Percentiles rank a stretch among this genome's conserved stretches.
Evolutionary conservation across 2,329 filamentous ascomycete species (phyloP).

Genomic region (Fusarium incarnatum): DNA sequence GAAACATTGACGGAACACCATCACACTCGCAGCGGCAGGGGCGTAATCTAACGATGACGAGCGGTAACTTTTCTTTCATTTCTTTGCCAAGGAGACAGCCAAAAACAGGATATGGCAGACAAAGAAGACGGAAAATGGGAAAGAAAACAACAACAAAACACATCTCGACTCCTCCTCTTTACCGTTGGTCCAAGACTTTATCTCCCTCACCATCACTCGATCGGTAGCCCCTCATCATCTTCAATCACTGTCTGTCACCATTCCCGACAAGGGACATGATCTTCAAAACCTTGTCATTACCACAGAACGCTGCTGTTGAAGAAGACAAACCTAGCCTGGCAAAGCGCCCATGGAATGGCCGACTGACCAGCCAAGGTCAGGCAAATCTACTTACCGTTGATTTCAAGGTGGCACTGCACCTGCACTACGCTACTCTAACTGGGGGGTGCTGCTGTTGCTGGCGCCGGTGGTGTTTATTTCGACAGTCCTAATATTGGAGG

Average conservation of each 20-base stretch:
- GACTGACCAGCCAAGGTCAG: conserved; percentile 9
- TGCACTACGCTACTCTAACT: conserved; percentile 5
- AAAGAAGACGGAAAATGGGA: not conserved
- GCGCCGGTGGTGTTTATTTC: conserved; percentile 32
- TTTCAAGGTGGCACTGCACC: conserved; percentile 37
- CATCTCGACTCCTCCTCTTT: not conserved
- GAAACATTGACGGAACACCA: conserved; percentile 43
- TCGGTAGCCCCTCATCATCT: conserved; percentile 23
- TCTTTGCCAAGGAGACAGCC: not conserved
- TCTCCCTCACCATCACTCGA: not conserved
- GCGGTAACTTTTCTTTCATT: conserved; percentile 3
- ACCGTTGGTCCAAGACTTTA: not conserved
- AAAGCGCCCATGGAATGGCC: conserved; percentile 19
- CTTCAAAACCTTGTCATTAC: conserved; percentile 43
- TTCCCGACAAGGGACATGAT: conserved; percentile 42
- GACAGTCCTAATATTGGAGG: conserved; percentile 32
- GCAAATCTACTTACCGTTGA: conserved; percentile 41
- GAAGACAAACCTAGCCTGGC: conserved; percentile 22
- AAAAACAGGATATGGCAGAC: not conserved
- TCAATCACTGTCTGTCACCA: conserved; percentile 28
- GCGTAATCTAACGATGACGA: conserved; percentile 29
- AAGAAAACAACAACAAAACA: not conserved
- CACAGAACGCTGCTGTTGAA: conserved; percentile 21
- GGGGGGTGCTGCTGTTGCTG: conserved; percentile 14
- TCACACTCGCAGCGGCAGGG: conserved; percentile 41